Percentiles rank a stretch among this genome's conserved stretches.
These are phyloP conservation scores for Glarea lozoyensis DNA, from an alignment of 495 filamentous ascomycete species.

Conservation along the genomic window DNA sequence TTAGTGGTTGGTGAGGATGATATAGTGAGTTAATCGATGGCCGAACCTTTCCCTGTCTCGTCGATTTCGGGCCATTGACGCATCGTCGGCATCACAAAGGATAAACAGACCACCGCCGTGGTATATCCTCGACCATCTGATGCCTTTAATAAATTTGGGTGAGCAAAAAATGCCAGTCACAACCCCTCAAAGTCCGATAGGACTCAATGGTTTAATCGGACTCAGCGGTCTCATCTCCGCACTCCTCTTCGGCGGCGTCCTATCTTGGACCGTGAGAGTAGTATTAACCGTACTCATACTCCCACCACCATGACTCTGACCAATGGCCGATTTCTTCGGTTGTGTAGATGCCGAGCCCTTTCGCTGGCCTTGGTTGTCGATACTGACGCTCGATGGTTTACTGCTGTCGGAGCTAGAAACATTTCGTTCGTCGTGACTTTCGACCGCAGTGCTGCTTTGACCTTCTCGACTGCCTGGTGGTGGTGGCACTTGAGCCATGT, in stretches of 20 bases:
- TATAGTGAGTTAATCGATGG: too few relatives aligned
- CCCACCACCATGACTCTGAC: constrained; percentile 21
- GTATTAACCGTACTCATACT: constrained; percentile 28
- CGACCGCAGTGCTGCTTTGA: constrained; percentile 17
- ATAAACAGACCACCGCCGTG: too few relatives aligned
- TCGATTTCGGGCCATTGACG: too few relatives aligned
- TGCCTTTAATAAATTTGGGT: too few relatives aligned
- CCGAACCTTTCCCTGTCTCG: too few relatives aligned
- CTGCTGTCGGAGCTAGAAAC: constrained; percentile 60
- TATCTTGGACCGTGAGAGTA: constrained; percentile 33
- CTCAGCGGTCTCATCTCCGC: constrained; percentile 46
- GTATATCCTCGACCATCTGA: too few relatives aligned
- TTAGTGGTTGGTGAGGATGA: too few relatives aligned
- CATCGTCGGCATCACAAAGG: too few relatives aligned
- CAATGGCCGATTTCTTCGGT: constrained; percentile 30
- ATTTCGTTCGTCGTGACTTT: constrained; percentile 45
- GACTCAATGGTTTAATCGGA: constrained; percentile 63
- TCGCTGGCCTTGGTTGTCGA: constrained; percentile 7
- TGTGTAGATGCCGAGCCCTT: too few relatives aligned
- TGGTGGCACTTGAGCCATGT: too few relatives aligned
- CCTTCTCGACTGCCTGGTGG: constrained; percentile 15
- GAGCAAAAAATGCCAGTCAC: too few relatives aligned
- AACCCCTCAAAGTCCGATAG: constrained; percentile 44
- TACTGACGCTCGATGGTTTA: constrained; percentile 26
- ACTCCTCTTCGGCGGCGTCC: constrained; percentile 23